These are phyloP conservation scores for Phytophthora macrochlamydospora DNA, from an alignment of 352 stramenopile genomes.

Conservation along the genomic window DNA sequence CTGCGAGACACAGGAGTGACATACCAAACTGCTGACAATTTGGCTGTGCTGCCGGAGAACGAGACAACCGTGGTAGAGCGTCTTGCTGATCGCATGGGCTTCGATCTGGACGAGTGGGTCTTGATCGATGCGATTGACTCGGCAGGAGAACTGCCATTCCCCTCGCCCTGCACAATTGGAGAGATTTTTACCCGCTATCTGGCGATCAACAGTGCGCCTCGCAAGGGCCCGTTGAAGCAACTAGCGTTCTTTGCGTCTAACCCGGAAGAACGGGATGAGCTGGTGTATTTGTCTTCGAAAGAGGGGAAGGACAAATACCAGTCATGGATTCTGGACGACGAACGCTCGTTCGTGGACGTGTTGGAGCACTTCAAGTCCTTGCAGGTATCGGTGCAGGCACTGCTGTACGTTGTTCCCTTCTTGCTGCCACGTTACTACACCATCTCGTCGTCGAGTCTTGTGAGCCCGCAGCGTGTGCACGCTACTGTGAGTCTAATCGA, in stretches of 20 bases:
- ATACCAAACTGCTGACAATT: conserved; percentile 95
- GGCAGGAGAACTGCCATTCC: conserved; percentile 88
- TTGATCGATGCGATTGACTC: conserved; percentile 64
- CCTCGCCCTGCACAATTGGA: conserved; percentile 93
- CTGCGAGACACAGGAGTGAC: conserved; percentile 79
- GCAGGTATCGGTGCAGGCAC: conserved; percentile 68
- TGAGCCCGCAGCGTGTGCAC: conserved; percentile 93
- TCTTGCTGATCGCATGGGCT: conserved; percentile 85
- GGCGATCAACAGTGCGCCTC: conserved; percentile 93
- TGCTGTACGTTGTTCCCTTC: conserved; percentile 93
- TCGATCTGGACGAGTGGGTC: conserved; percentile 92
- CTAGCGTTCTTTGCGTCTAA: conserved; percentile 81
- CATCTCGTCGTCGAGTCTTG: conserved; percentile 95
- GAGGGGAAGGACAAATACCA: conserved; percentile 96
- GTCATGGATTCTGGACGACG: conserved; percentile 89
- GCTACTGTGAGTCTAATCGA: conserved; percentile 95
- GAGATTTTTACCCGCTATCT: conserved; percentile 94
- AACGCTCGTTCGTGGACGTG: conserved; percentile 93
- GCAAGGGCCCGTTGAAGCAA: conserved; percentile 80
- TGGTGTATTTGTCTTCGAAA: conserved; percentile 69
- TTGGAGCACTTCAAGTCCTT: conserved; percentile 82
- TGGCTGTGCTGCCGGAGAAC: conserved; percentile 94
- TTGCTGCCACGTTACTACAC: conserved; percentile 97
- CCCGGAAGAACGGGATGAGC: conserved; percentile 47
- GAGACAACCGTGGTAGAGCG: conserved; percentile 72